Percentiles rank a stretch among this genome's conserved stretches.
Conservation (phyloP, 257 asterid genomes). For the Phtheirospermum japonicum region DNA sequence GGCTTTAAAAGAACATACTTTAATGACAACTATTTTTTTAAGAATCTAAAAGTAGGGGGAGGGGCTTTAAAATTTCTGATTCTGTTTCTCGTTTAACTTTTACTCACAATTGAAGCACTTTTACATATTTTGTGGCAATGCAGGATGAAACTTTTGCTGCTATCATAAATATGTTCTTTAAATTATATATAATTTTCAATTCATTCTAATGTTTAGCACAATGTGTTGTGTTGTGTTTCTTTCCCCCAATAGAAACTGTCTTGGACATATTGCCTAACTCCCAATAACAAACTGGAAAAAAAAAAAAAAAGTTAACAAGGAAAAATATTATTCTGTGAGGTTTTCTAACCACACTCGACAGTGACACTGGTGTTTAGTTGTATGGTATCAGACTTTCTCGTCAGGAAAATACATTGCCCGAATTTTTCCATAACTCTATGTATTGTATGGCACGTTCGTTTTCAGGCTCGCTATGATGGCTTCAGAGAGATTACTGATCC, state of each 20-base stretch:
- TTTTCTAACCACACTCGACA: background rate
- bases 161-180: background rate
- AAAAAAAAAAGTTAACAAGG: too few relatives aligned
- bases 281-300: background rate
- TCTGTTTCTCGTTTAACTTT: background rate
- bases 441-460: conserved; percentile 13
- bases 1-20: background rate
- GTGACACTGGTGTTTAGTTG: background rate
- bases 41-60: background rate
- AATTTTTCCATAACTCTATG: background rate
- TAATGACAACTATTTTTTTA: too few relatives aligned
- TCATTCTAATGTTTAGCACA: background rate
- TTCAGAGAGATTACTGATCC: conserved; percentile 75
- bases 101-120: background rate
- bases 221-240: background rate
- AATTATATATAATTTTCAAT: background rate
- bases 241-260: background rate
- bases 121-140: too few relatives aligned
- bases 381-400: background rate
- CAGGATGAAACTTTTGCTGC: conserved; percentile 22
- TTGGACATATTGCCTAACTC: background rate
- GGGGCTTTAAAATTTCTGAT: background rate
- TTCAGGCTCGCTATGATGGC: conserved; percentile 92
- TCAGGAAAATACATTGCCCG: background rate
- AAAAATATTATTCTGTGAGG: background rate